Evolutionary conservation across 1,284 basidiomycete species (phyloP), one percentile per base, ranked within the genome.

Genomic region (Ustilago bromivora): DNA sequence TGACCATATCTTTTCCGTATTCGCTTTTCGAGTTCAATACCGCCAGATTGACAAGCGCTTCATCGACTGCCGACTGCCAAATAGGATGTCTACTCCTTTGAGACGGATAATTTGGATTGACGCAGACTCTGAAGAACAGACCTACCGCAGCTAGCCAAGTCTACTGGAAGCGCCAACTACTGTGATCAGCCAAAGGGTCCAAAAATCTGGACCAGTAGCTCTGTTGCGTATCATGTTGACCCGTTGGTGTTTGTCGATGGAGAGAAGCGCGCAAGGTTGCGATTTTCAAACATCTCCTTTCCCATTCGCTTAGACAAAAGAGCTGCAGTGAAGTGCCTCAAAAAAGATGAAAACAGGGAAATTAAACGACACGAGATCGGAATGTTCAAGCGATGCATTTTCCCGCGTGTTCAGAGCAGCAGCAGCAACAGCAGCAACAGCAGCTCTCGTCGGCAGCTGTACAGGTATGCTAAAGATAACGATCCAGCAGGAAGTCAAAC

Each of bases 1-100:
- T 65, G 49, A 53, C 28, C 38, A 35, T 35, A 19, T 57, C 23
- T 46, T 53, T n/a, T 40, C 32, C 53, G n/a, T 58, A 59, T 46
- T 47, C 17, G 38, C 38, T 35, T 32, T 32, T 43, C 51, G 32
- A 61, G 43, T 46, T 46, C 43, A 46, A 61, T 54, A 51, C 28
- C 13, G 43, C 15, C 49, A 58, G 46, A 58, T 58, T 32, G 32
- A 49, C 57, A 49, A 58, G 41, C 43, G 8, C 12, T 28, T 32
- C 9, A 23, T 32, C 9, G 43, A 46, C 13, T 35, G 41, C 28
- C 31, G 43, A 46, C 13, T 35, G 41, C 28, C 31, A 35, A 35
- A 17, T 19, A 10, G 17, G 11, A 10, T 43, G 13, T 31, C 40
- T 28, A 34, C 40, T 41, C 15, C 15, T 17, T 17, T 35, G 31